Evolutionary conservation across 1,139 yeast species (phyloP).

Genomic region (Magnusiomyces ingens): DNA sequence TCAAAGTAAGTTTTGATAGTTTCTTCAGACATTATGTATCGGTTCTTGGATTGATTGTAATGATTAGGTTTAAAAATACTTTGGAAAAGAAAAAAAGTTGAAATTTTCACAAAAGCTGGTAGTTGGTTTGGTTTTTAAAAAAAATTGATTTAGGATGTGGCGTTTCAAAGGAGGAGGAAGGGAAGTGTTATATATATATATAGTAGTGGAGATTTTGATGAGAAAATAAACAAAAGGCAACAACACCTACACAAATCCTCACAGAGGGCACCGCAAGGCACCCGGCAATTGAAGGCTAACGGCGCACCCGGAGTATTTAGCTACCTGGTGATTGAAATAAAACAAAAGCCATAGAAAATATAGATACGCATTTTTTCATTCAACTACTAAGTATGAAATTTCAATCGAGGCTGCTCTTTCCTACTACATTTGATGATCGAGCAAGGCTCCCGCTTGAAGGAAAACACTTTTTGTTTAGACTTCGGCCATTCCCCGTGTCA

Average conservation of each 20-base stretch:
- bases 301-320: too few species aligned
- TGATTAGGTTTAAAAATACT: neutral
- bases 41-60: neutral
- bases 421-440: too few species aligned
- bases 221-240: neutral
- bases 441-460: too few species aligned
- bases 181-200: neutral
- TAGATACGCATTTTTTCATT: too few species aligned
- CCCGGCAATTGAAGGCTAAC: too few species aligned
- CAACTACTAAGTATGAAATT: too few species aligned
- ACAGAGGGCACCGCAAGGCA: too few species aligned
- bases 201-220: neutral
- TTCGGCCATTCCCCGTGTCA: too few species aligned
- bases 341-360: too few species aligned
- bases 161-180: neutral
- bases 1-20: slow-evolving; percentile 19
- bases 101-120: neutral
- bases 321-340: too few species aligned
- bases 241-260: neutral
- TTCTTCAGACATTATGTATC: slow-evolving; percentile 22
- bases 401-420: too few species aligned
- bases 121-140: neutral
- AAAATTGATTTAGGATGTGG: neutral
- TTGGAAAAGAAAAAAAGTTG: neutral
- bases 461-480: too few species aligned